Evolutionary conservation across 2,329 filamentous ascomycete genomes (phyloP), one percentile per base, ranked within the genome.

Genomic region (Myrmaecium sp.): DNA sequence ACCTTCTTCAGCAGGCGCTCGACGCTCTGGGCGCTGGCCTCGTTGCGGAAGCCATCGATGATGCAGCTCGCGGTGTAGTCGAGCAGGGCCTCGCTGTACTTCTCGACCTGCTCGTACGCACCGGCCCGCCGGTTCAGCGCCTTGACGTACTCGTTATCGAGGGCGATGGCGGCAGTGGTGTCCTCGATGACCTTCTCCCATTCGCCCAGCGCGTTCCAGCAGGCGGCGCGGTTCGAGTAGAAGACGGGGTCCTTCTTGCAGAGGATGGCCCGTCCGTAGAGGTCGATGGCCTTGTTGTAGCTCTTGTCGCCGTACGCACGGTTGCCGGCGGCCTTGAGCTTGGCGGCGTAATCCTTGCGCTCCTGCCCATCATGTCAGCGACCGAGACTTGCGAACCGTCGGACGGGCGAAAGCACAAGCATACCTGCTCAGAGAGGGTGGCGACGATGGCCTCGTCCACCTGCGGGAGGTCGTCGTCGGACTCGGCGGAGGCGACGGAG

Each of bases 1-100:
- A 95, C 86, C 60, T 92, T 92, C 66, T 95, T 95, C 36, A 98
- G 66, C 36, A 98, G 60, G 35, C 86, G 66, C 62, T 98, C 89
- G 6, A 98, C 84, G 23, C 83, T 74, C 52, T 84, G 73, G 14
- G 86, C 83, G 46, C 80, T 91, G 34, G 68, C 64, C 44, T 93
- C 79, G 53, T 89, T 95, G 58, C 80, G 77, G 66, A 98, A 98
- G 35, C 79, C 79, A 51, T 98, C 89, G 51, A 98, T 93, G 53
- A 98, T 98, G 61, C 89, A 98, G 58, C 86, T 94, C 31, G 89
- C 89, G 6, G 89, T 98, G 60, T 92, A 95, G 58, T 98, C 89
- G 36, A 98, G 69, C 6, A 98, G 74, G 23, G 89, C 86, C 50
- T 95, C 86, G 52, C 83, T 89, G 62, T 77, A 93, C 56, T 76